Conservation (phyloP, 805 yeast species). For the Schwanniomyces occidentalis region DNA sequence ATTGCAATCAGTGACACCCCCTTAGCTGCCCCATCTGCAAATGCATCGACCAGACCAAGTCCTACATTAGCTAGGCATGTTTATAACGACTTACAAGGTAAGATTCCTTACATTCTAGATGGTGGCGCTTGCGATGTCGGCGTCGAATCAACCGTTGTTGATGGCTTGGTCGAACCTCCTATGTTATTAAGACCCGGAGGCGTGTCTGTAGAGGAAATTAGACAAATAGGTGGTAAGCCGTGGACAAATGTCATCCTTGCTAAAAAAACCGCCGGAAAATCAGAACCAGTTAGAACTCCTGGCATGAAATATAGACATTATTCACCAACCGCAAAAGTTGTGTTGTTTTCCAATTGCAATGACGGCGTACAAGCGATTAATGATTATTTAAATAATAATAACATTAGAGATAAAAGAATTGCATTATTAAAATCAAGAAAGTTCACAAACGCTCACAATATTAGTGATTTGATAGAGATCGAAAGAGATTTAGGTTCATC, state of each 20-base stretch:
- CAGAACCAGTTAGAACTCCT: conserved; percentile 83
- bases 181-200: conserved; percentile 94
- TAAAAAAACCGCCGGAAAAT: conserved; percentile 60
- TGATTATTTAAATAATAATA: conserved; percentile 18
- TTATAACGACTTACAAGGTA: conserved; percentile 71
- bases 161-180: conserved; percentile 85
- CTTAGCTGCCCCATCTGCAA: conserved; percentile 96
- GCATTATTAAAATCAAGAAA: conserved; percentile 52
- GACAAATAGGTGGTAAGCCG: conserved; percentile 57
- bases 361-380: conserved; percentile 40
- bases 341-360: conserved; percentile 55
- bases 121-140: conserved; percentile 92
- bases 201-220: conserved; percentile 74
- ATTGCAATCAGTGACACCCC: conserved; percentile 85
- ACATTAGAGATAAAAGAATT: conserved; percentile 29
- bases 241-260: conserved; percentile 71
- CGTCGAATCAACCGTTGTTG: conserved; percentile 91
- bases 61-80: conserved; percentile 92
- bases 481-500: conserved; percentile 44
- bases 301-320: conserved; percentile 98
- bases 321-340: conserved; percentile 84
- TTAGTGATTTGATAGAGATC: conserved; percentile 13
- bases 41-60: conserved; percentile 92
- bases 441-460: conserved; percentile 27
- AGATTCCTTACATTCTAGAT: conserved; percentile 81